Evolutionary conservation across 1,284 basidiomycete species (phyloP), one percentile per base, ranked within the genome.

Genomic region (Leccinum pachyderme): DNA sequence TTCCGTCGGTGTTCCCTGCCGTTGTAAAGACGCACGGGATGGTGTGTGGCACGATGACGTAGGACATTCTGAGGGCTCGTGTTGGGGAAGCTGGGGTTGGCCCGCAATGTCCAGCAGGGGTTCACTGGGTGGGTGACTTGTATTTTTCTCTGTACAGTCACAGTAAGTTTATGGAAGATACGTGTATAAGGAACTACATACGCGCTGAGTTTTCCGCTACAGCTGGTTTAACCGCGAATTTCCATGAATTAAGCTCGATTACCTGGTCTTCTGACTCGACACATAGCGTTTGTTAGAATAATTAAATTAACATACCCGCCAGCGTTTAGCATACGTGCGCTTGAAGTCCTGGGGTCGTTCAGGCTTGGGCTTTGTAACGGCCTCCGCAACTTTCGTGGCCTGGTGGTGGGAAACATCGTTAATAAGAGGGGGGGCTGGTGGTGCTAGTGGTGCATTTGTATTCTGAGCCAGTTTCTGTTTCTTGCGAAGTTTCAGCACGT

Each of bases 401-500:
- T 33, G 62, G 35, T 41, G 6, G 7, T 58, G 54, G 5, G 54
- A 22, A n/a, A 47, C 47, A 37, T 32, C 15, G 4, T 32, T n/a
- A 24, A 47, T 44, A 9, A 50, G 2, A 0, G 45, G 53, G 2
- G 51, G 55, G 4, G 43, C 18, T 5, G 29, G 53, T 1, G 37
- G 52, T 9, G 51, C 39, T 7, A 39, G 44, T 8, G 46, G 43
- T 5, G 5, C 18, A 31, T 51, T 47, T 51, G 52, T 29, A 11
- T 52, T 51, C 22, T 66, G 49, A 9, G 24, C 43, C 12, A 25
- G 22, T 24, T 44, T 58, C 47, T 67, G 62, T 43, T 66, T 63
- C 51, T 75, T 74, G 58, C 70, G 73, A 39, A 76, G 63, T 61
- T 75, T 79, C 32, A 81, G 66, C 32, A 80, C 58, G 53, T 82